Base-by-base conservation (phyloP, 73 alveolate species). In the Loxodes magnus region DNA sequence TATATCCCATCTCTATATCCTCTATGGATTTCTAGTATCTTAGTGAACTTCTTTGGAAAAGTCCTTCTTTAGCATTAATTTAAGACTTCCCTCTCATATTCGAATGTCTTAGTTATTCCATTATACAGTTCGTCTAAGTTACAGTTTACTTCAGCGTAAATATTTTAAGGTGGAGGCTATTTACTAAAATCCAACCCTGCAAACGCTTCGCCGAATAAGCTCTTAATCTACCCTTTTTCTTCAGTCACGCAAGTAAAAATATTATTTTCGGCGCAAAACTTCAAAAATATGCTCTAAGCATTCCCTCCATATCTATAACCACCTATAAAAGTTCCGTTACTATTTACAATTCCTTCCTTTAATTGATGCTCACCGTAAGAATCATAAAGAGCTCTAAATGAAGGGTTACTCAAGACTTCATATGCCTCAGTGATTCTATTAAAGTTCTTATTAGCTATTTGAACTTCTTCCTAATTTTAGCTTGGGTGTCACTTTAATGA, bases 401-500 rank as follows among this genome's bases (percentile, higher is more conserved):
- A 65, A 56, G 84, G 61, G 48, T 86, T 87, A 24, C 84, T 61
- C 12, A 90, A 71, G 34, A 90, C 97, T 66, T 90, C 98, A 68
- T 87, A 91, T 0, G 98, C 93, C 59, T 91, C 97, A 27, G 94
- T 67, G 36, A 91, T 71, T 57, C 78, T 59, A 38, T 88, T 67
- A 64, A 91, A 87, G 51, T 52, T 78, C 50, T 74, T 50, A 46
- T 77, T 70, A 27, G 84, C 77, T 14, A 78, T 64, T 16, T 90
- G 88, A 0, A 76, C 16, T 39, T 87, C 91, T 22, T 68, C 73
- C 24, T 61, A 70, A 39, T 77, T 55, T 38, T 69, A 55, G 27
- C 65, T 51, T 10, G 98, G 98, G 67, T 91, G 98, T 78, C 66
- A 78, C n/a, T n/a, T n/a, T n/a, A n/a, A n/a, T n/a, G n/a, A n/a